Base-by-base conservation (phyloP, 768 basidiomycete genomes). In the Tephrocybe rancida region DNA sequence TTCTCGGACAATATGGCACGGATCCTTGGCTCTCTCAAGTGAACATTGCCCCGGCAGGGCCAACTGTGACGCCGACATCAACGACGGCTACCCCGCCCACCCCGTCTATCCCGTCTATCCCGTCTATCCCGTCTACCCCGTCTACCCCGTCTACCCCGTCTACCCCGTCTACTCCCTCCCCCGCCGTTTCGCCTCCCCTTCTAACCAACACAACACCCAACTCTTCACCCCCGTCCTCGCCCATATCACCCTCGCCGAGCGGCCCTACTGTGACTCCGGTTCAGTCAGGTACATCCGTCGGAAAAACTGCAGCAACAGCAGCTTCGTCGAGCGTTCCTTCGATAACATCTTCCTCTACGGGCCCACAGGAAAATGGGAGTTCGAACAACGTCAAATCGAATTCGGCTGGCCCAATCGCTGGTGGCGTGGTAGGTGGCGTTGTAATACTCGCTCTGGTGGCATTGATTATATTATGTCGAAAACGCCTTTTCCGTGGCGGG, bases 381-480 rank as follows among this genome's bases (percentile, higher is more conserved):
- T 11, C 35, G n/a, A n/a, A n/a, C n/a, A 37, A 14, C 35, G 6
- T 22, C 19, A 42, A 41, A 25, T 24, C 50, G 22, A 50, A 18
- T 25, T 18, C 37, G 7, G 27, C 37, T 26, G 52, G 46, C 25
- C 22, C 52, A 14, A 54, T 54, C 19, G 39, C 44, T 10, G 52
- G 52, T 16, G 52, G 52, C 11, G 47, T 54, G 14, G 16, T 48
- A 14, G 52, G 52, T n/a, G 52, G 52, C 18, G 8, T 54, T 18
- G 38, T 32, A 13, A 14, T 48, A 18, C 22, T 54, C 8, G 30
- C 18, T 22, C 9, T 54, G 5, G 18, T 54, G 9, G 18, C 35
- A 3, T n/a, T 48, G 4, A 4, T 43, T 0, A 2, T 54, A 4
- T n/a, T 54, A 4, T 54, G 16, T 25, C 52, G 44, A 7, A 52